Evolutionary conservation across 108 stramenopile genomes (phyloP).

Genomic region (Nitzschia sp.): DNA sequence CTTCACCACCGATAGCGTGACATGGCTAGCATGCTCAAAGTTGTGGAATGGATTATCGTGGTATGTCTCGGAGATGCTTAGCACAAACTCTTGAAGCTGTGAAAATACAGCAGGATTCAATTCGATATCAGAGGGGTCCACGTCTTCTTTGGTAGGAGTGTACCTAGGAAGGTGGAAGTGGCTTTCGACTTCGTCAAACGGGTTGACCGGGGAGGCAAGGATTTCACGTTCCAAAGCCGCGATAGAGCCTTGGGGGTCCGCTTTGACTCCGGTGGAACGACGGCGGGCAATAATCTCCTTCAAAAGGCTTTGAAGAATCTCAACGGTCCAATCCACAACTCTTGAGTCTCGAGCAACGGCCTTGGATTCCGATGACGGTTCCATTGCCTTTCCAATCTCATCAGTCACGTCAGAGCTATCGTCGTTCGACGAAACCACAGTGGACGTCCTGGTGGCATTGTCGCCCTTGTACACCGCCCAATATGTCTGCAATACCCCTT

Average conservation of each 20-base stretch:
- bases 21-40: conserved; percentile 51
- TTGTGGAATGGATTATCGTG: conserved; percentile 42
- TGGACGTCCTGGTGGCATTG: neutral
- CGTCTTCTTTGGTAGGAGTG: neutral
- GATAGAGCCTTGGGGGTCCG: neutral
- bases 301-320: conserved; percentile 16
- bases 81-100: conserved; percentile 43
- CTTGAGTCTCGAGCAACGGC: neutral
- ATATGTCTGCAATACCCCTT: conserved; percentile 24
- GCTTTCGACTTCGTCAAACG: too few species aligned
- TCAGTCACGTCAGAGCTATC: neutral
- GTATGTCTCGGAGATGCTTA: conserved; percentile 32
- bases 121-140: conserved; percentile 2
- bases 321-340: conserved; percentile 27
- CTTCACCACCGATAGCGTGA: conserved; percentile 47
- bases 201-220: too few species aligned
- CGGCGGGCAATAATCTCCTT: conserved; percentile 17
- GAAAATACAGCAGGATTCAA: conserved; percentile 1
- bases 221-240: neutral
- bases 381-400: neutral
- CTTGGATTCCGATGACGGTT: neutral
- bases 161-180: too few species aligned
- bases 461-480: neutral
- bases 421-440: neutral
- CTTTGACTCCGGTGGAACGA: neutral